These are phyloP conservation scores for Aspergillus sp. DNA, from an alignment of 2,329 filamentous ascomycete species.

Conservation along the genomic window DNA sequence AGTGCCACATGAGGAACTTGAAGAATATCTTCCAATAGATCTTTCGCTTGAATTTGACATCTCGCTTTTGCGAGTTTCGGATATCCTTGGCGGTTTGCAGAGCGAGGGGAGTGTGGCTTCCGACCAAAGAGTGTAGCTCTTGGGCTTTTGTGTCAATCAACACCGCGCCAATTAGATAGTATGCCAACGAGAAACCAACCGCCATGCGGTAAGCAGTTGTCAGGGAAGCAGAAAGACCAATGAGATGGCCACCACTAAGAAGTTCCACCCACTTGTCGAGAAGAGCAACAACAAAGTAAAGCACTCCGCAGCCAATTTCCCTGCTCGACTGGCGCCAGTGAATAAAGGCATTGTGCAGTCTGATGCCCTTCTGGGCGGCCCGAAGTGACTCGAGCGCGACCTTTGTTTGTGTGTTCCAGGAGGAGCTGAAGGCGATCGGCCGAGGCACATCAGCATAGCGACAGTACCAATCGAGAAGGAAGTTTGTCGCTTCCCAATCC, in stretches of 20 bases:
- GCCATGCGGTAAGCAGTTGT: constrained; percentile 49
- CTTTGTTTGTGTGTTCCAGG: constrained; percentile 63
- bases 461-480: constrained; percentile 60
- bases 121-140: constrained; percentile 52
- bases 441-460: constrained; percentile 52
- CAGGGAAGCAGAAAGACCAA: constrained; percentile 44
- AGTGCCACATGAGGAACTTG: constrained; percentile 56
- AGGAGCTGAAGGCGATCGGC: constrained; percentile 60
- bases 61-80: constrained; percentile 49
- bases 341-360: constrained; percentile 61
- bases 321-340: constrained; percentile 62
- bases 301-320: constrained; percentile 58
- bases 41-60: constrained; percentile 51
- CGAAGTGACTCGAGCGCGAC: constrained; percentile 58
- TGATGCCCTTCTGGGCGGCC: constrained; percentile 59
- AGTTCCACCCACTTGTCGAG: constrained; percentile 61
- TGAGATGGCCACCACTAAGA: constrained; percentile 48
- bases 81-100: constrained; percentile 50
- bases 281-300: constrained; percentile 60
- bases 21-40: constrained; percentile 58
- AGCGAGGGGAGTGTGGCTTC: constrained; percentile 46
- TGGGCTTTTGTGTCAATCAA: constrained; percentile 61
- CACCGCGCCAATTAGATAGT: constrained; percentile 62
- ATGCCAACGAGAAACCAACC: constrained; percentile 61
- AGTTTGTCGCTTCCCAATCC: constrained; percentile 58